Percentiles rank a stretch among this genome's conserved stretches.
phyloP scores from a whole-genome alignment of 148 eudicot genomes.

The Amaranthus palmeri region DNA sequence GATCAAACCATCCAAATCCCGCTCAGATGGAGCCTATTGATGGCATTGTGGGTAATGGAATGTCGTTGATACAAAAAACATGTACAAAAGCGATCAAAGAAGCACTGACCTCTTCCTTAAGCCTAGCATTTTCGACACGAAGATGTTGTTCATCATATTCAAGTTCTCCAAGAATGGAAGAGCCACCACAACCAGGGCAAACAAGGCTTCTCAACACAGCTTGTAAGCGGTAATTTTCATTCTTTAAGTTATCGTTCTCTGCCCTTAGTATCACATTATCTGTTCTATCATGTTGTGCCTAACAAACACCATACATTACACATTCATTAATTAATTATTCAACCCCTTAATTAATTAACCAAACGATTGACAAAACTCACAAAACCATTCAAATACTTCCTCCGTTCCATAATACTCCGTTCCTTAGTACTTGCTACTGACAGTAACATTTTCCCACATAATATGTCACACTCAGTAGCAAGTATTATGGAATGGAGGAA shows the following conservation, averaged over 20 bases:
- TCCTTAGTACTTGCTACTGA: too few species aligned
- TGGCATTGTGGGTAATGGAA: too few species aligned
- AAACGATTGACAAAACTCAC: not conserved
- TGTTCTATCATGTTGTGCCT: constrained; percentile 95
- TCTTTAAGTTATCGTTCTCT: constrained; percentile 83
- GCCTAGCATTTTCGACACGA: constrained; percentile 75
- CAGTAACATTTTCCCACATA: too few species aligned
- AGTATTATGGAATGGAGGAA: not conserved
- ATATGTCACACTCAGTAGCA: too few species aligned
- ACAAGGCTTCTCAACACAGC: constrained; percentile 61
- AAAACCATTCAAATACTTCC: too few species aligned
- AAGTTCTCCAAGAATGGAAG: constrained; percentile 70
- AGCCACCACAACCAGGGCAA: constrained; percentile 88
- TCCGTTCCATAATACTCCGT: too few species aligned
- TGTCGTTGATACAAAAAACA: too few species aligned
- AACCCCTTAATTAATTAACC: not conserved
- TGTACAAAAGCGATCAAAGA: not conserved
- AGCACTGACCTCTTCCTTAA: constrained; percentile 78
- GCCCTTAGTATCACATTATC: constrained; percentile 73
- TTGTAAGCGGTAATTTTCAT: constrained; percentile 74
- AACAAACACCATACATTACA: not conserved
- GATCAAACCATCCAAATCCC: too few species aligned
- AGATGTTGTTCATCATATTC: constrained; percentile 83
- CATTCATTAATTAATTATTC: not conserved
- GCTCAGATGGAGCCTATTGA: too few species aligned